Conservation (phyloP, 768 basidiomycete genomes). For the Leccinum imitatum region DNA sequence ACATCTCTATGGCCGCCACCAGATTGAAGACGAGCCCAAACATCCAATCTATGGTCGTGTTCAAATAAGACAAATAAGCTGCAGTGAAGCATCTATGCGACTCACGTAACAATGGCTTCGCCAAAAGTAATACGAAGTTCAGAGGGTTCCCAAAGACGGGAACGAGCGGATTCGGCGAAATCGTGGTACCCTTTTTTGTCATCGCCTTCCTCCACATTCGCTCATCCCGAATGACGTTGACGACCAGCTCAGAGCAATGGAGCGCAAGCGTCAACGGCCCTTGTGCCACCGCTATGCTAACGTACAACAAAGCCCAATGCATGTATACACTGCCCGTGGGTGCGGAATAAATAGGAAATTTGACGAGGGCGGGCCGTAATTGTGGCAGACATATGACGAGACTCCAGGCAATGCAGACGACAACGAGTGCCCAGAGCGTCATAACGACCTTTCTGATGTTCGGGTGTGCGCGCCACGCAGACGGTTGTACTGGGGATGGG, state of each 20-base stretch:
- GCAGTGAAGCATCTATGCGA: neutral
- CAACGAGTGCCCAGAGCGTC: conserved; percentile 25
- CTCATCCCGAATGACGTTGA: conserved; percentile 26
- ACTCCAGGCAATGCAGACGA: conserved; percentile 25
- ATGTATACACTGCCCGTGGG: neutral
- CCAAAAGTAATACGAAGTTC: conserved; percentile 14
- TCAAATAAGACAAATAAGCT: neutral
- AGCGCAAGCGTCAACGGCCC: conserved; percentile 29
- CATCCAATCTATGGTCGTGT: conserved; percentile 29
- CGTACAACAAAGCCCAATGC: conserved; percentile 28
- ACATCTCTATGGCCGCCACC: neutral
- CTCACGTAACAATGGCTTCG: conserved; percentile 31
- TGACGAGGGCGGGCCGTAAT: too few relatives aligned
- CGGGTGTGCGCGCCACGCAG: conserved; percentile 29
- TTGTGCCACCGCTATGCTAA: conserved; percentile 25
- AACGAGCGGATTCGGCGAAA: conserved; percentile 22
- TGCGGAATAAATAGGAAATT: too few relatives aligned
- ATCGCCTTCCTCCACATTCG: conserved; percentile 18
- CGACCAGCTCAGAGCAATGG: conserved; percentile 29
- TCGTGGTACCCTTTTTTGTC: conserved; percentile 10
- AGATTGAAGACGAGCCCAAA: conserved; percentile 28
- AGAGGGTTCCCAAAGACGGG: conserved; percentile 19
- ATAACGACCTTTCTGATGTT: conserved; percentile 22
- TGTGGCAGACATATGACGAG: too few relatives aligned
- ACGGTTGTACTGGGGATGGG: conserved; percentile 21